phyloP scores from a whole-genome alignment of 2,329 filamentous ascomycete genomes.

The Diaporthe sp. region DNA sequence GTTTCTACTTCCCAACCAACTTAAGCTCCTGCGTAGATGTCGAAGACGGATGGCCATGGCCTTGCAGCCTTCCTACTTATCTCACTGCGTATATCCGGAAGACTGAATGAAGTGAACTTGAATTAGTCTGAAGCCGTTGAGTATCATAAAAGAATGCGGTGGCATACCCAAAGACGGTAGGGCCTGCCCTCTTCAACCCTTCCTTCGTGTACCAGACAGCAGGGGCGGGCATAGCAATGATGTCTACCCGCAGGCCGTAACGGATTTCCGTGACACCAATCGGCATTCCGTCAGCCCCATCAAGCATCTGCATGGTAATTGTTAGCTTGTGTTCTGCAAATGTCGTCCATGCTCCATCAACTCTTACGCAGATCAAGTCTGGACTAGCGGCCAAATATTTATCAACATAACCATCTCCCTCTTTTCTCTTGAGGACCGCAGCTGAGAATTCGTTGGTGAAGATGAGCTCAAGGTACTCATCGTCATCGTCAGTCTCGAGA shows the following conservation, averaged over 20 bases:
- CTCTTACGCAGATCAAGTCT: conserved; percentile 7
- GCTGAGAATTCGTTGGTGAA: conserved; percentile 18
- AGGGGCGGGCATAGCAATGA: conserved; percentile 7
- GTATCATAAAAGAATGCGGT: no score
- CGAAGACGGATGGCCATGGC: conserved; percentile 18
- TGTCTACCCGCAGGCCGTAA: neutral
- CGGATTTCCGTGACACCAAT: conserved; percentile 22
- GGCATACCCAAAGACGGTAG: conserved; percentile 18
- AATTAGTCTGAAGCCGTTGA: neutral
- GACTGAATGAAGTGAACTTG: neutral
- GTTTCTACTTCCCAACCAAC: no score
- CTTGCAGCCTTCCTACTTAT: neutral
- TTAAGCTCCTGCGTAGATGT: neutral
- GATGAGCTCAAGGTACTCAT: neutral
- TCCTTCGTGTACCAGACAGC: conserved; percentile 10
- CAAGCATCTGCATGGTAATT: neutral
- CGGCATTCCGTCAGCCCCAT: conserved; percentile 21
- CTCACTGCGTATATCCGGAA: neutral
- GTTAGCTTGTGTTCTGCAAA: neutral
- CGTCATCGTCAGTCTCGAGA: neutral
- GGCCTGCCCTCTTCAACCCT: conserved; percentile 9
- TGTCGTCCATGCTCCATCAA: fast-evolving
- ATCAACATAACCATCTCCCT: neutral
- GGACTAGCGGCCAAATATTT: neutral
- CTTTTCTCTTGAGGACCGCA: neutral